Base-by-base conservation (phyloP, 106 monocot genomes). In the Allium fistulosum region DNA sequence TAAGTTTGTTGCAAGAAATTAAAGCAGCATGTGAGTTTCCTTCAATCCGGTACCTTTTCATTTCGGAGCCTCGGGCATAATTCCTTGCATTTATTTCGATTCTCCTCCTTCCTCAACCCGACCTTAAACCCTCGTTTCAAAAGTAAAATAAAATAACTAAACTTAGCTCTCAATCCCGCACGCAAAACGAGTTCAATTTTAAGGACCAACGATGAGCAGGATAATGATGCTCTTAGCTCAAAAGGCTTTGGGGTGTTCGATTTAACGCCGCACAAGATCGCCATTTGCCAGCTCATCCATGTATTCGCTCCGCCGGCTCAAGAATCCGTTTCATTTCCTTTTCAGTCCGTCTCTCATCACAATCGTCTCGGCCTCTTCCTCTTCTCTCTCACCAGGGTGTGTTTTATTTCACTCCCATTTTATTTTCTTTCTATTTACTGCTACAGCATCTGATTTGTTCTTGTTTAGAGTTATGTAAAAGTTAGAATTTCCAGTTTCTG, bases 291-390 rank as follows among this genome's bases (percentile, higher is more conserved):
- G 53, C 75, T 97, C 62, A 83, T 97, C 74, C 92, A 97, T 58
- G 61, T 82, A 68, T 97, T 92, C 76, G 88, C 89, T 9, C 92
- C 88, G 59, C 87, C 84, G 11, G 74, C 84, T 17, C 82, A 88
- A 71, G 68, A 72, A 16, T 26, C 75, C 48, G 70, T 87, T 10
- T 84, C 92, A 53, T 75, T 83, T 70, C 84, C 89, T 48, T 87
- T 89, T 77, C 63, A 74, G 13, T 87, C 88, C 14, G 58, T 81
- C 53, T 48, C 89, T 55, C 80, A 85, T 9, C 86, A 89, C 82
- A 89, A 97, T 58, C 88, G 97, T 75, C 82, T 97, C 68, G 97
- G 97, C 62, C 86, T 92, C 76, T 81, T 92, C 82, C 86, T 97
- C 76, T 87, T 97, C 84, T 79, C 97, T 58, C 82, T 92, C 60